Conservation (phyloP, 148 eudicot genomes). For the Camellia sinensis region DNA sequence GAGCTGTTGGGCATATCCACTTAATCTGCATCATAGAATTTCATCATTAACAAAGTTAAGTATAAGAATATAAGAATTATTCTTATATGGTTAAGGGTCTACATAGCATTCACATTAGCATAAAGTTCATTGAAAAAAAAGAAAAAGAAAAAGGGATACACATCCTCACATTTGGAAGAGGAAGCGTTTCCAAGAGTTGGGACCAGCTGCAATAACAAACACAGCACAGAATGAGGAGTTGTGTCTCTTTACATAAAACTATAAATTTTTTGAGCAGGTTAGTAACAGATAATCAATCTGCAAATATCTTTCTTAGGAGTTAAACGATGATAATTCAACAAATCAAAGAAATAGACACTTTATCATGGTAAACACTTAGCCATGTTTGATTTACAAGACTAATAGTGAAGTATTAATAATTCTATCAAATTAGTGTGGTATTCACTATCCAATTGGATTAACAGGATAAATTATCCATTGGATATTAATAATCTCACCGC, state of each 20-base stretch:
- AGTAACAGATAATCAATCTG: background rate
- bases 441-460: too few relatives aligned
- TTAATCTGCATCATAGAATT: slow-evolving; percentile 58
- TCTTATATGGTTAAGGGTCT: background rate
- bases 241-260: background rate
- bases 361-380: background rate
- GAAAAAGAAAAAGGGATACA: background rate
- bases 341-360: slow-evolving; percentile 1
- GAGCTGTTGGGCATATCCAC: slow-evolving; percentile 99
- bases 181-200: slow-evolving; percentile 80
- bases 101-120: background rate
- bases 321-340: background rate
- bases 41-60: background rate
- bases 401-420: too few relatives aligned
- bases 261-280: background rate
- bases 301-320: background rate
- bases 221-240: slow-evolving; percentile 11
- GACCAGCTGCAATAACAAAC: slow-evolving; percentile 63
- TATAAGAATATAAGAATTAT: background rate
- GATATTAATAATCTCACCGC: too few relatives aligned
- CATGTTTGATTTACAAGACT: too few relatives aligned
- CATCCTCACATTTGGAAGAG: slow-evolving; percentile 90
- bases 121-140: background rate
- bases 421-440: too few relatives aligned
- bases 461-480: too few relatives aligned